These are phyloP conservation scores for Epithele typhae DNA, from an alignment of 768 basidiomycete genomes.

Conservation along the genomic window DNA sequence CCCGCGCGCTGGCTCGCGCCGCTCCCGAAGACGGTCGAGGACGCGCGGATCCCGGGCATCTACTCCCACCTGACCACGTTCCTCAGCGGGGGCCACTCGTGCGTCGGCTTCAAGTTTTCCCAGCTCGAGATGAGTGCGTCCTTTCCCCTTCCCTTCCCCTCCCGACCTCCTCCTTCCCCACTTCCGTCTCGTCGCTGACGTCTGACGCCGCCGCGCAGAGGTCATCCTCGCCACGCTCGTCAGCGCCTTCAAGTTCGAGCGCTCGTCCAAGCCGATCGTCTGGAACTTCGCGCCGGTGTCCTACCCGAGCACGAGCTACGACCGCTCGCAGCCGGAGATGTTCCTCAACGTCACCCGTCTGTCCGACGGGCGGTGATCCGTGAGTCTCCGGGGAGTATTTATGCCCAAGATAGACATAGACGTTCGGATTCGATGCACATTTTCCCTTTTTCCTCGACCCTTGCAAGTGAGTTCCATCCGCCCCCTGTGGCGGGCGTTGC, in stretches of 20 bases:
- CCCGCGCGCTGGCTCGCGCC: conserved; percentile 38
- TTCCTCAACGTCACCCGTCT: conserved; percentile 3
- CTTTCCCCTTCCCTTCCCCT: too few species aligned
- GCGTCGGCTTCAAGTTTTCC: conserved; percentile 23
- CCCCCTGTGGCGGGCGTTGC: too few species aligned
- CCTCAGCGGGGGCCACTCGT: conserved; percentile 29
- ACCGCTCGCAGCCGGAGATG: neutral
- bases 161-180: neutral
- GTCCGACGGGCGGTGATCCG: too few species aligned
- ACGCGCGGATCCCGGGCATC: conserved; percentile 29
- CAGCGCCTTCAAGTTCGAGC: conserved; percentile 10
- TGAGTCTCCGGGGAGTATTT: too few species aligned
- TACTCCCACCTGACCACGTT: conserved; percentile 34
- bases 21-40: conserved; percentile 18
- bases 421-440: too few species aligned
- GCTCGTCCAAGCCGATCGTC: conserved; percentile 1
- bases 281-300: conserved; percentile 11
- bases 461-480: too few species aligned
- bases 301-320: conserved; percentile 1
- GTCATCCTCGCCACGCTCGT: conserved; percentile 8
- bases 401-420: too few species aligned
- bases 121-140: conserved; percentile 25
- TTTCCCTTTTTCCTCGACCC: too few species aligned
- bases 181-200: neutral
- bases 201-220: conserved; percentile 6